phyloP scores from a whole-genome alignment of 176 grass and related monocot species.

The Paspalum notatum region DNA sequence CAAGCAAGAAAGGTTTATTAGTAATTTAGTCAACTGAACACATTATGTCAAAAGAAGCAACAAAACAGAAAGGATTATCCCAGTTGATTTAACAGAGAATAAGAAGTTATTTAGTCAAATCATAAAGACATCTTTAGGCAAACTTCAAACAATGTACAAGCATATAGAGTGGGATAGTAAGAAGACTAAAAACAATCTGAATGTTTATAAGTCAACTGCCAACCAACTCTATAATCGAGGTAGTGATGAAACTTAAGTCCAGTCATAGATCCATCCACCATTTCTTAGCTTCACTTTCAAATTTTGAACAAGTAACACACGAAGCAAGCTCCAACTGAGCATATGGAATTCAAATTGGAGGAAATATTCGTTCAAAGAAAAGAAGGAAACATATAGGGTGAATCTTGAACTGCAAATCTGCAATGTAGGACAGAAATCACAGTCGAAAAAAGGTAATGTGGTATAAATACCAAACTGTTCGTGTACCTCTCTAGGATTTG shows the following conservation, averaged over 20 bases:
- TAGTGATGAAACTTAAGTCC: conserved; percentile 16
- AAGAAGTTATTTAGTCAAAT: conserved; percentile 2
- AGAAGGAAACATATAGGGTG: background rate
- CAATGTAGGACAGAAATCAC: background rate
- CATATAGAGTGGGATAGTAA: background rate
- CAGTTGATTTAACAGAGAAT: conserved; percentile 4
- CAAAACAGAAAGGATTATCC: background rate
- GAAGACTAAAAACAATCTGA: background rate
- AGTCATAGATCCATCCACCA: conserved; percentile 6
- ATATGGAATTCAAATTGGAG: background rate
- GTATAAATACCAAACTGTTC: conserved; percentile 1
- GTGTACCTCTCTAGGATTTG: conserved; percentile 70
- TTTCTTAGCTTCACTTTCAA: conserved; percentile 12
- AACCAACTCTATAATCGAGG: background rate
- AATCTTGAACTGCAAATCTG: background rate
- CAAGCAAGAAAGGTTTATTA: conserved; percentile 35
- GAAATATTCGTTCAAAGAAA: background rate
- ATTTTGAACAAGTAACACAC: conserved; percentile 9
- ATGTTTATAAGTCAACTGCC: background rate
- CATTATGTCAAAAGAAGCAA: background rate
- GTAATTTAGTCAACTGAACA: conserved; percentile 23
- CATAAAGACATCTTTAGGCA: background rate
- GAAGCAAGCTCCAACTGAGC: conserved; percentile 11
- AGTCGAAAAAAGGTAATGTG: conserved; percentile 9
- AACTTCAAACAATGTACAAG: background rate